Percentiles rank a stretch among this genome's conserved stretches.
phyloP scores from a whole-genome alignment of 2,329 filamentous ascomycete genomes.

The Sporothrix variecibatus region DNA sequence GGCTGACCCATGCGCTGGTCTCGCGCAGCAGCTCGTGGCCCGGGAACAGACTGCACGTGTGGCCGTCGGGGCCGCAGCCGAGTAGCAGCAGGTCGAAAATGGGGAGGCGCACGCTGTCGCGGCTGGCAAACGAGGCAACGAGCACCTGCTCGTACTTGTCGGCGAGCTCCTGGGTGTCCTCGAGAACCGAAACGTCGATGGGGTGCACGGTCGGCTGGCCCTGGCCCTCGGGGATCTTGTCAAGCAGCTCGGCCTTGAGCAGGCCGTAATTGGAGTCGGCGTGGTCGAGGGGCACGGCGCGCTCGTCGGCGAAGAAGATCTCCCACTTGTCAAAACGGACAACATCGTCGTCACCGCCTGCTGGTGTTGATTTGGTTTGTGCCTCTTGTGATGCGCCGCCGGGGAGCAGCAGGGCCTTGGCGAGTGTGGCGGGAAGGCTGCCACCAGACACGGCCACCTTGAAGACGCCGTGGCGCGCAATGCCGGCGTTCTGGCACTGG shows the following conservation, averaged over 20 bases:
- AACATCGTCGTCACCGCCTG: slow-evolving; percentile 55
- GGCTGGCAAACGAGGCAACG: slow-evolving; percentile 81
- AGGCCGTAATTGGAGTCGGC: slow-evolving; percentile 92
- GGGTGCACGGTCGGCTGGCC: slow-evolving; percentile 73
- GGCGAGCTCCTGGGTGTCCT: slow-evolving; percentile 87
- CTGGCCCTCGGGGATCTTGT: slow-evolving; percentile 74
- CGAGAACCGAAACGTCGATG: slow-evolving; percentile 66
- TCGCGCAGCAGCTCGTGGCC: slow-evolving; percentile 85
- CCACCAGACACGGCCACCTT: slow-evolving; percentile 92
- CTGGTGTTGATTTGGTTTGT: not conserved
- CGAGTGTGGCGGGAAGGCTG: slow-evolving; percentile 85
- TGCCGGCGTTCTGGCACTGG: slow-evolving; percentile 74
- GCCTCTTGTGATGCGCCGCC: not conserved
- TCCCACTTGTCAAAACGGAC: slow-evolving; percentile 88
- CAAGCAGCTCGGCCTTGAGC: slow-evolving; percentile 81
- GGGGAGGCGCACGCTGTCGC: slow-evolving; percentile 91
- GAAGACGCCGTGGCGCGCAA: slow-evolving; percentile 80
- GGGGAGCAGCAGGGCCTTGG: slow-evolving; percentile 74
- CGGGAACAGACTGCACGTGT: slow-evolving; percentile 96
- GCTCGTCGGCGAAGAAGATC: slow-evolving; percentile 98
- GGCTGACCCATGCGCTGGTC: slow-evolving; percentile 85
- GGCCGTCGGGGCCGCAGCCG: slow-evolving; percentile 92
- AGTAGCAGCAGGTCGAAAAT: slow-evolving; percentile 94
- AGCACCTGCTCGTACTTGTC: slow-evolving; percentile 91
- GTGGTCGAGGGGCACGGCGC: slow-evolving; percentile 88